Conservation (phyloP, 1,139 yeast genomes). For the Eremothecium coryli region DNA sequence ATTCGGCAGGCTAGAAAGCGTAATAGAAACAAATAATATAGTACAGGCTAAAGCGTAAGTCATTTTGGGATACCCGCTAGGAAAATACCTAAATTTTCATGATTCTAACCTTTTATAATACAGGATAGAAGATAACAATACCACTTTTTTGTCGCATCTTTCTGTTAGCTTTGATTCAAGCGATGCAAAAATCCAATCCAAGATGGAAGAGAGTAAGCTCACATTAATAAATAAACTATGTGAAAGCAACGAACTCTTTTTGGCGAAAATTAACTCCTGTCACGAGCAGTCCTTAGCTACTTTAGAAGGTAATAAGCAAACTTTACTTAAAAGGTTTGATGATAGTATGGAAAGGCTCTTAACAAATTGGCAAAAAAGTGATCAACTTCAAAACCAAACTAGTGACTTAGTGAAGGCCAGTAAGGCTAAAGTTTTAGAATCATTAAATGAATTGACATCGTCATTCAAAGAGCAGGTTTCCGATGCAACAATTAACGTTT, state of each 20-base stretch:
- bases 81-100: too few species aligned
- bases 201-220: too few species aligned
- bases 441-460: neutral
- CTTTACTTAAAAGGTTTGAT: neutral
- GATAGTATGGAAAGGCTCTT: neutral
- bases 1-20: neutral
- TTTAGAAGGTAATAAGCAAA: neutral
- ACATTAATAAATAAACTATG: too few species aligned
- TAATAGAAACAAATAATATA: neutral
- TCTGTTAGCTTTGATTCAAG: too few species aligned
- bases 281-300: too few species aligned
- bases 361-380: neutral
- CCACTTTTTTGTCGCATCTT: too few species aligned
- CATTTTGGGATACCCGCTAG: too few species aligned
- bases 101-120: too few species aligned
- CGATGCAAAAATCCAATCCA: too few species aligned
- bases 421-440: neutral
- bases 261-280: too few species aligned
- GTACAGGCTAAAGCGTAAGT: neutral
- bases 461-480: neutral
- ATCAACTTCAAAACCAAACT: conserved; percentile 1
- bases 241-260: too few species aligned
- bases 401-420: neutral
- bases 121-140: too few species aligned
- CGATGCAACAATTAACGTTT: neutral